Evolutionary conservation across 768 basidiomycete species (phyloP), one percentile per base, ranked within the genome.

Genomic region (Mycena alexandri): DNA sequence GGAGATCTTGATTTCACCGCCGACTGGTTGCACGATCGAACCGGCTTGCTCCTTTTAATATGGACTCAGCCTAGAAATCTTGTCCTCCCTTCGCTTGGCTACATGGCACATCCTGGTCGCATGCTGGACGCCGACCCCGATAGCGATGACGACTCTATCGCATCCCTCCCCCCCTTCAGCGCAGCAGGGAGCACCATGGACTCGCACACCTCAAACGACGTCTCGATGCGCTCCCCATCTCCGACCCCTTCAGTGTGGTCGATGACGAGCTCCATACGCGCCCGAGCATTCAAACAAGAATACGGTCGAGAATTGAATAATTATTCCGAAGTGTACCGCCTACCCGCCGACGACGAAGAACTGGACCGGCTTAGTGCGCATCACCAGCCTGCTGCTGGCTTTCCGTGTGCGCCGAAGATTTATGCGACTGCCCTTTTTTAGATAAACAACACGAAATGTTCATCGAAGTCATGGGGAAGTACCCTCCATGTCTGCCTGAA

Each of bases 321-420:
- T 68, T 90, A 91, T 70, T 93, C 93, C 2, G 91, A 93, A 50
- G 84, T 94, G 2, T 94, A 94, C 73, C 85, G 85, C 47, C 81
- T 94, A 29, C 91, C 93, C 14, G 93, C 92, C 29, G 93, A 94
- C 69, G 89, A 90, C 10, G 91, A 93, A 71, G 93, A 94, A 70
- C 78, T 92, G 25, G 84, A 87, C 36, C 85, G 92, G 64, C 84
- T 93, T 42, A 85, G 92, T 92, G 69, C 51, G 86, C 78, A 21
- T 14, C 11, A 2, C 38, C 38, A 29, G 29, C 6, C 29, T 29
- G 33, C 47, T 21, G 61, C 42, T 25, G 44, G 56, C 14, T 42
- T 14, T 24, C 24, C 8, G 7, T 42, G 61, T 67, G 60, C 42
- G 57, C 48, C 9, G 16, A 12, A 57, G 24, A 52, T 29, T 58